Percentiles rank a stretch among this genome's conserved stretches.
phyloP scores from a whole-genome alignment of 345 rosid species.

The Pistacia integerrima region DNA sequence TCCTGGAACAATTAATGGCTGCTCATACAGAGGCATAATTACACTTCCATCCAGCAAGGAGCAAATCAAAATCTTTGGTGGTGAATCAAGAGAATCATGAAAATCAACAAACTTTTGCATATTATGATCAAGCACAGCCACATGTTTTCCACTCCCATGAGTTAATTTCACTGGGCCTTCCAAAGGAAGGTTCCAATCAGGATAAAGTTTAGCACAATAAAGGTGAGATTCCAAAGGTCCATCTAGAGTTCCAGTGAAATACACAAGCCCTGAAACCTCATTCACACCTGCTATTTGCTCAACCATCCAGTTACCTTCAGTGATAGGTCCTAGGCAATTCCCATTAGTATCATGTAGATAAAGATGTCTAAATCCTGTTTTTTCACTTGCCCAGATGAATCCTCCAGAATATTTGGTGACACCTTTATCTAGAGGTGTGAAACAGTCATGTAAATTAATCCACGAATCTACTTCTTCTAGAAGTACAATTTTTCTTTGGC shows the following conservation, averaged over 20 bases:
- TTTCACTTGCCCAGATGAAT: constrained; percentile 97
- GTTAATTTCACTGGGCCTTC: constrained; percentile 68
- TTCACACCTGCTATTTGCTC: constrained; percentile 87
- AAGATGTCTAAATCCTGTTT: constrained; percentile 84
- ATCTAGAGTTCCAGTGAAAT: constrained; percentile 83
- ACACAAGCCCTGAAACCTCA: constrained; percentile 63
- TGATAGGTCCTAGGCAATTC: constrained; percentile 71
- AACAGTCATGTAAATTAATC: constrained; percentile 91
- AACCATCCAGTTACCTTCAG: constrained; percentile 92
- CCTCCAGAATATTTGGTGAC: constrained; percentile 59
- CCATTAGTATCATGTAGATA: constrained; percentile 79
- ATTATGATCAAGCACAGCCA: constrained; percentile 79
- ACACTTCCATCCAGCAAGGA: constrained; percentile 62
- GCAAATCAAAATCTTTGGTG: constrained; percentile 71
- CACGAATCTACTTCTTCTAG: constrained; percentile 70
- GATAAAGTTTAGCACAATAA: constrained; percentile 56
- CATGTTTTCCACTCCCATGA: constrained; percentile 82
- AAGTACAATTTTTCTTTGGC: constrained; percentile 59
- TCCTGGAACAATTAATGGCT: constrained; percentile 50
- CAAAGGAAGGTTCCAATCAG: constrained; percentile 33
- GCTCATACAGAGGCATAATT: constrained; percentile 70
- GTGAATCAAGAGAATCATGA: constrained; percentile 76
- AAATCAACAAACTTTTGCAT: constrained; percentile 82
- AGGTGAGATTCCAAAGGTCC: constrained; percentile 81
- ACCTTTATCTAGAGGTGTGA: constrained; percentile 77